phyloP scores from a whole-genome alignment of 306 rosid genomes.

The Hippophae rhamnoides region DNA sequence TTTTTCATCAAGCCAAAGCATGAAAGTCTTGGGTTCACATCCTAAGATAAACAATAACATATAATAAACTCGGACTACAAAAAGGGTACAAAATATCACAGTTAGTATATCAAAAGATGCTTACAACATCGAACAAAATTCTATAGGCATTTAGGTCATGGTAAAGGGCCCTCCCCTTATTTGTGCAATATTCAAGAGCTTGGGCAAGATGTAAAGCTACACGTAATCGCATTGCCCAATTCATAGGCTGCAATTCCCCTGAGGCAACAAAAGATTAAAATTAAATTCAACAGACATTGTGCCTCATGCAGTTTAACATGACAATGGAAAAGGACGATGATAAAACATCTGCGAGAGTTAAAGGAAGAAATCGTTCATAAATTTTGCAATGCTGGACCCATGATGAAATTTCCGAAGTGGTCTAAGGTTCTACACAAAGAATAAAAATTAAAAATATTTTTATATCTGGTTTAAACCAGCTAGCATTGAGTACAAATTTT shows the following conservation, averaged over 20 bases:
- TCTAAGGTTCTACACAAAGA: no score
- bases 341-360: neutral
- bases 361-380: no score
- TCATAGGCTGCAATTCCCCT: conserved; percentile 97
- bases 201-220: conserved; percentile 90
- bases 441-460: no score
- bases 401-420: no score
- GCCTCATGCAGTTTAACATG: neutral
- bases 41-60: conserved; percentile 38
- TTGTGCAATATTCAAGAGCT: conserved; percentile 93
- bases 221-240: conserved; percentile 90
- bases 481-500: no score
- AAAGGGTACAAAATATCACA: neutral
- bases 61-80: conserved; percentile 7
- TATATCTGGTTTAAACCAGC: no score
- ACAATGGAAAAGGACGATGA: neutral
- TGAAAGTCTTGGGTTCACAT: conserved; percentile 85
- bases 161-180: conserved; percentile 80
- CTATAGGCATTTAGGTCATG: conserved; percentile 95
- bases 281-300: conserved; percentile 1
- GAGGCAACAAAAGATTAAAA: conserved; percentile 18
- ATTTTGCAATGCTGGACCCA: no score
- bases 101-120: conserved; percentile 19
- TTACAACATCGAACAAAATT: conserved; percentile 80
- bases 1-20: conserved; percentile 98